phyloP scores from a whole-genome alignment of 2,329 filamentous ascomycete species.

The Pezicula neosporulosa region DNA sequence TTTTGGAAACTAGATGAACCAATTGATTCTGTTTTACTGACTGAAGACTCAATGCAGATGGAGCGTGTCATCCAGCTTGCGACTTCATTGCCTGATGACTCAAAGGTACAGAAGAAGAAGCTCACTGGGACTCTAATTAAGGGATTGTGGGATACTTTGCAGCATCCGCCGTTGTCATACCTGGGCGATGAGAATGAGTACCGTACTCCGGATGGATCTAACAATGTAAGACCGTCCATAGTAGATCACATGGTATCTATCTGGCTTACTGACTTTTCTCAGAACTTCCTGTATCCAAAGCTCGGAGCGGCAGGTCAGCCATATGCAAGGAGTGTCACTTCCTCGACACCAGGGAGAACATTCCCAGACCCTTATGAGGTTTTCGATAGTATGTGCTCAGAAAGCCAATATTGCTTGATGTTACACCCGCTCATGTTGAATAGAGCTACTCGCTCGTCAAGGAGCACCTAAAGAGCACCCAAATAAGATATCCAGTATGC shows the following conservation, averaged over 20 bases:
- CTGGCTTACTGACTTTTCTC: neutral
- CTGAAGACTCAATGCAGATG: neutral
- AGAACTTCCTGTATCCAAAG: slow-evolving; percentile 57
- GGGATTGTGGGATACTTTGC: slow-evolving; percentile 65
- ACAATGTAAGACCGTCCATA: slow-evolving; percentile 39
- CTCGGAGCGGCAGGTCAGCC: slow-evolving; percentile 63
- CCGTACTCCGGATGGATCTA: slow-evolving; percentile 60
- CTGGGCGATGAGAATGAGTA: slow-evolving; percentile 59
- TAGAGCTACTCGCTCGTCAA: slow-evolving; percentile 45
- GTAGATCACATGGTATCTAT: neutral
- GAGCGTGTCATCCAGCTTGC: slow-evolving; percentile 55
- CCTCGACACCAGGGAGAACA: neutral
- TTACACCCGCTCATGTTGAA: neutral
- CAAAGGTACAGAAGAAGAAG: slow-evolving; percentile 51
- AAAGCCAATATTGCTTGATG: neutral
- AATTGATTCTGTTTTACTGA: no score
- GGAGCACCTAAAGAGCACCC: slow-evolving; percentile 55
- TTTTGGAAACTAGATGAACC: no score
- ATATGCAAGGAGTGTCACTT: slow-evolving; percentile 43
- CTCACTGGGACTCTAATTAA: slow-evolving; percentile 65
- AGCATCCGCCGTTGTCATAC: slow-evolving; percentile 67
- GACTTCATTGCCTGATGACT: slow-evolving; percentile 57
- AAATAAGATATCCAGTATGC: slow-evolving; percentile 64
- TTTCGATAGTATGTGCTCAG: slow-evolving; percentile 43
- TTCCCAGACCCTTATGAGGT: slow-evolving; percentile 57